Base-by-base conservation (phyloP, 768 basidiomycete species). In the Tricholoma sp. region DNA sequence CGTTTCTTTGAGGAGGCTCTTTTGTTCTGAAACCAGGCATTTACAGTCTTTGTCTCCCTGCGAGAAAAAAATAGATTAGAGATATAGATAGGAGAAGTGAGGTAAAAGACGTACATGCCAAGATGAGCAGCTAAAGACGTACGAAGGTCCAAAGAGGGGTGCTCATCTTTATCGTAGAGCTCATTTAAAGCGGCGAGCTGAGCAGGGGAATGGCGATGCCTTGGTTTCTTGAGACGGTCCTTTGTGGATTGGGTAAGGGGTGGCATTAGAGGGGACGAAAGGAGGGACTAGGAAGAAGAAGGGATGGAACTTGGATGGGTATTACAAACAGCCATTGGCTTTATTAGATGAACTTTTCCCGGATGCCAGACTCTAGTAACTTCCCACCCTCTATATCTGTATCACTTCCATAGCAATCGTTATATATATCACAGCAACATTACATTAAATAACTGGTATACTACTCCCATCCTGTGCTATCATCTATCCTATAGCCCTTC, bases 21-120 rank as follows among this genome's bases (percentile, higher is more conserved):
- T 76, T 90, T 91, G 68, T 91, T 91, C 73, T 91, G 89, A 71
- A 91, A 91, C 86, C 88, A 91, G 12, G 89, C 86, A 67, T 88
- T 88, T 66, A 91, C 88, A 2, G 87, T 89, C 79, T 91, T 91
- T 69, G 83, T 84, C 68, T 90, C 87, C 85, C 89, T 91, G 56
- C 53, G 57, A 36, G 53, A 54, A 59, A 53, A 18, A 53, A 18
- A 59, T 15, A 48, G 28, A 47, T 48, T 51, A 36, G 52, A 59
- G 32, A 62, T 49, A 64, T 58, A 33, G 56, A 44, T 56, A 44
- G 34, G 55, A 42, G 39, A 50, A 41, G 57, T 58, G 59, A 63
- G 55, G 57, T 58, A 59, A 63, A 57, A 63, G 78, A 53, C 88
- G 68, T 63, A 89, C 89, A 92, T 90, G 71, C 85, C 84, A 60